Evolutionary conservation across 768 basidiomycete species (phyloP), one percentile per base, ranked within the genome.

Genomic region (Tricholoma hemisulphureum): DNA sequence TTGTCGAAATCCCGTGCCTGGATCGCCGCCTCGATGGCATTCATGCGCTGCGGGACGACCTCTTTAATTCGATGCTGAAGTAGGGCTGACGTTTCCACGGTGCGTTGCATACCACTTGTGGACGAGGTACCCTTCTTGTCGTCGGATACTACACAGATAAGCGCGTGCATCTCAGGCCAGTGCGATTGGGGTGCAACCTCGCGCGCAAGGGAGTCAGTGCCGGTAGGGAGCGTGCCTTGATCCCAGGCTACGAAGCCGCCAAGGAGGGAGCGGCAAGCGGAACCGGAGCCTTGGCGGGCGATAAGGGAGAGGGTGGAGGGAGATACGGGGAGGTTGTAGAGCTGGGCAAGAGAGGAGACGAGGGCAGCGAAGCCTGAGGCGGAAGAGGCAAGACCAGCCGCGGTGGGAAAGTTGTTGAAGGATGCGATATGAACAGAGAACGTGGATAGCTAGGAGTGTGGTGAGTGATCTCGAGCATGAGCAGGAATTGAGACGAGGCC

Each of bases 391-490:
- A 99, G 86, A 4, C 97, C 97, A 0, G 97, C 97, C 13, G 97
- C 97, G 13, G 97, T 99, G 28, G 97, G 97, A 81, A 99, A 98
- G 79, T 98, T 98, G 82, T 99, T 99, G 77, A 85, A 88, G 6
- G 96, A 98, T 56, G 86, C 85, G 65, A 99, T 94, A 76, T 94
- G 95, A 4, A 98, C 84, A 16, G 82, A 75, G 71, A 77, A 91
- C 14, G 76, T 63, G 0, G 94, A 90, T 34, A 95, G 73, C 88
- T 91, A 65, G 29, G 54, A 26, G 31, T 29, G 37, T 53, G 58
- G 55, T 64, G 13, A 60, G 59, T 45, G 49, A n/a, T n/a, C n/a
- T 26, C 41, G 20, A 29, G 37, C 37, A 28, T 43, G 49, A 35
- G 14, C 26, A 4, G 14, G 10, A 32, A 53, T 7, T 51, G 32